Evolutionary conservation across 2,329 filamentous ascomycete species (phyloP).

Genomic region (Colletotrichum tanaceti): DNA sequence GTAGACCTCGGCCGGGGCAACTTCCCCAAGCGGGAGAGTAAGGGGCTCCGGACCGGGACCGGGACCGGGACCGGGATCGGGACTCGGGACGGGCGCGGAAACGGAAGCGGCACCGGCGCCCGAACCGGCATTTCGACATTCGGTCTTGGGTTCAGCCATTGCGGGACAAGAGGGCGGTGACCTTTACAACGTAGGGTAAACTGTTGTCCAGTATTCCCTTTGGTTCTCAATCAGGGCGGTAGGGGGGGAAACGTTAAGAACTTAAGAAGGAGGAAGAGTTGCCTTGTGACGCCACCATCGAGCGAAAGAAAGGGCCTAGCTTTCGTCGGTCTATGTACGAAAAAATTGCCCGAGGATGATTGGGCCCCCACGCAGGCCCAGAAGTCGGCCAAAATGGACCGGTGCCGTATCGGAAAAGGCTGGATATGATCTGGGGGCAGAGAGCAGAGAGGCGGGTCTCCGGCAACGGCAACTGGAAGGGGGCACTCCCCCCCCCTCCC

Average conservation of each 20-base stretch:
- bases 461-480: constrained; percentile 20
- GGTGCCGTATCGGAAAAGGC: constrained; percentile 23
- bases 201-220: not conserved
- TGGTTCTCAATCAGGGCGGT: not conserved
- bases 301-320: not conserved
- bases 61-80: not conserved
- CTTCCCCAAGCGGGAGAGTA: constrained; percentile 16
- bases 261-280: not conserved
- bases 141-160: constrained; percentile 25
- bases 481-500: too few relatives aligned
- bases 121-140: constrained; percentile 1
- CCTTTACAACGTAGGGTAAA: not conserved
- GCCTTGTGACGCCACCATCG: too few relatives aligned
- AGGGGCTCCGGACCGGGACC: constrained; percentile 24
- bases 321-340: constrained; percentile 7
- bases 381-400: constrained; percentile 20
- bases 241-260: not conserved
- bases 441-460: constrained; percentile 6
- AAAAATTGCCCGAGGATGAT: constrained; percentile 29
- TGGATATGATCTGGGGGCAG: not conserved
- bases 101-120: not conserved
- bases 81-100: not conserved
- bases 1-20: constrained; percentile 34
- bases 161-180: not conserved
- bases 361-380: not conserved